Evolutionary conservation across 208 protist species (phyloP).

Genomic region (Trypanosoma vivax): DNA sequence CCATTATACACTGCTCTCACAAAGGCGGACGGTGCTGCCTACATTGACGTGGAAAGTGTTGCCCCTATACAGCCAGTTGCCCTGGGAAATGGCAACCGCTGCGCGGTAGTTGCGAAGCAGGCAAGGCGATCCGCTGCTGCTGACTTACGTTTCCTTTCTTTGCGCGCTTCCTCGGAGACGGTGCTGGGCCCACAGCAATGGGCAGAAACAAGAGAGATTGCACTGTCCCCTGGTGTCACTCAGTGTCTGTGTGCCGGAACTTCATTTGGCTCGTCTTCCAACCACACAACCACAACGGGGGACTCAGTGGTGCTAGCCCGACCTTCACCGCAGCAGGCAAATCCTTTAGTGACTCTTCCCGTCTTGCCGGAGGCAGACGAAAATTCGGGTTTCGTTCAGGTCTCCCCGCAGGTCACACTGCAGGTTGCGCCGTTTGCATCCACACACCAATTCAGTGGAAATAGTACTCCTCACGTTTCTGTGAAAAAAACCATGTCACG

Average conservation of each 20-base stretch:
- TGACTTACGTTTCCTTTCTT: conserved; percentile 15
- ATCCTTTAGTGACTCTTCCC: no score
- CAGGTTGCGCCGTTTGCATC: background rate
- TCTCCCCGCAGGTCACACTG: no score
- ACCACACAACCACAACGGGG: background rate
- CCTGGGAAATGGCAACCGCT: background rate
- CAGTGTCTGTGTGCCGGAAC: background rate
- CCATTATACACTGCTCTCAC: conserved; percentile 1
- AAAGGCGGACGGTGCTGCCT: conserved; percentile 3
- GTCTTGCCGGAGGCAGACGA: no score
- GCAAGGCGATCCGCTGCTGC: conserved; percentile 1
- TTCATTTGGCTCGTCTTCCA: background rate
- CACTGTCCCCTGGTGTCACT: background rate
- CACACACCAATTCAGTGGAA: background rate
- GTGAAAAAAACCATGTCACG: conserved; percentile 1
- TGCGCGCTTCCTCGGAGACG: conserved; percentile 12
- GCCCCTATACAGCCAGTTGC: conserved; percentile 11
- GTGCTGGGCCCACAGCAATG: background rate
- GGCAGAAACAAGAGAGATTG: background rate
- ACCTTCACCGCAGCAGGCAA: no score
- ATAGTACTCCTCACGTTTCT: background rate
- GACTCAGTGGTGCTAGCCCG: no score
- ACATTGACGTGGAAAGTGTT: conserved; percentile 16
- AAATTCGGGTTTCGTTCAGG: no score
- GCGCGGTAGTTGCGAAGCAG: conserved; percentile 1